Evolutionary conservation across 2,329 filamentous ascomycete genomes (phyloP).

Genomic region (Arthrobotrys entomopaga): DNA sequence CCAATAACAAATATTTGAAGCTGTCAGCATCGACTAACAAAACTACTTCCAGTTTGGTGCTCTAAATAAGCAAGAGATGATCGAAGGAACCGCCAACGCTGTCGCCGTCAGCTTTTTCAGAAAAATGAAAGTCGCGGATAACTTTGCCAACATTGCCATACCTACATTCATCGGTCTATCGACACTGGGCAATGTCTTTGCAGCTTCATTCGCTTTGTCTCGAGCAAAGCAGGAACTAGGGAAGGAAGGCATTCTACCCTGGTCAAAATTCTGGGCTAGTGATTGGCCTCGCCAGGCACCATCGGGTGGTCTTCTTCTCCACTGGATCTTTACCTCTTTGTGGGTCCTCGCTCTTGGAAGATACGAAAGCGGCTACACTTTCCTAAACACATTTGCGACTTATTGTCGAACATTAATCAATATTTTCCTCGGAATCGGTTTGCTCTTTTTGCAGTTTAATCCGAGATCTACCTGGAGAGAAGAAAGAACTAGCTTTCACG

Average conservation of each 20-base stretch:
- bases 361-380: constrained; percentile 72
- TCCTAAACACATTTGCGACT: constrained; percentile 67
- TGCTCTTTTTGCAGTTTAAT: constrained; percentile 65
- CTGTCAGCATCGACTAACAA: not conserved
- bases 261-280: constrained; percentile 74
- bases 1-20: not conserved
- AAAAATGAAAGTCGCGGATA: constrained; percentile 69
- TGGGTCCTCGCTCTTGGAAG: constrained; percentile 74
- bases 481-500: constrained; percentile 64
- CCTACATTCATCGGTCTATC: constrained; percentile 71
- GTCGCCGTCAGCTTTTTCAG: constrained; percentile 71
- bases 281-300: constrained; percentile 75
- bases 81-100: constrained; percentile 67
- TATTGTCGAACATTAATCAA: constrained; percentile 68
- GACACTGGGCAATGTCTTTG: constrained; percentile 72
- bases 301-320: constrained; percentile 70
- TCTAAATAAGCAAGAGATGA: constrained; percentile 70
- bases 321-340: constrained; percentile 74
- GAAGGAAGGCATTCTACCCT: constrained; percentile 75
- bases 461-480: constrained; percentile 66
- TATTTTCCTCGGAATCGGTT: constrained; percentile 66
- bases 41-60: constrained; percentile 66
- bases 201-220: constrained; percentile 70
- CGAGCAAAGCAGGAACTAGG: constrained; percentile 69
- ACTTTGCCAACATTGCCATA: constrained; percentile 64